phyloP scores from a whole-genome alignment of 768 basidiomycete species.

The Russula emetica region DNA sequence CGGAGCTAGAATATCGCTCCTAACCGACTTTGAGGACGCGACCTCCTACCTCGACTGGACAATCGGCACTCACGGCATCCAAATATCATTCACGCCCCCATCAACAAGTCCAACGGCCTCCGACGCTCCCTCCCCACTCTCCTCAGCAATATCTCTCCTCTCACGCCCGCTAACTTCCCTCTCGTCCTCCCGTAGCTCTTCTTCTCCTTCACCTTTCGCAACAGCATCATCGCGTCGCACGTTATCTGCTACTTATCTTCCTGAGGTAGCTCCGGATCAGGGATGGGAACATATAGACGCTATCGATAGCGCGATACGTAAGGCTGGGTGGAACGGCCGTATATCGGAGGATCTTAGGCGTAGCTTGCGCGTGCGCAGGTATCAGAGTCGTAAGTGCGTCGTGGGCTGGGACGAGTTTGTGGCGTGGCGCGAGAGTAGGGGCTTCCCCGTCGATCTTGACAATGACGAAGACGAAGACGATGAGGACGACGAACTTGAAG shows the following conservation, averaged over 20 bases:
- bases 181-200: constrained; percentile 51
- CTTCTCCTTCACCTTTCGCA: constrained; percentile 36
- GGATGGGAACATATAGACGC: constrained; percentile 92
- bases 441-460: constrained; percentile 29
- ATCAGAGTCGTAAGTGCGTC: constrained; percentile 68
- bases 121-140: constrained; percentile 64
- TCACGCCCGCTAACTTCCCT: constrained; percentile 39
- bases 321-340: constrained; percentile 82
- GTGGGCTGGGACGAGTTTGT: constrained; percentile 76
- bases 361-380: constrained; percentile 71
- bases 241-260: constrained; percentile 87
- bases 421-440: constrained; percentile 60
- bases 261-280: constrained; percentile 88
- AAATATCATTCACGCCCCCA: constrained; percentile 83
- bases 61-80: constrained; percentile 87
- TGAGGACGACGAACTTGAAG: background rate
- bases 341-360: constrained; percentile 81
- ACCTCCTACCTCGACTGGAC: constrained; percentile 89
- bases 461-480: background rate
- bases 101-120: constrained; percentile 50
- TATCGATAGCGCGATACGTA: constrained; percentile 85
- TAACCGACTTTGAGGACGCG: constrained; percentile 90
- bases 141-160: constrained; percentile 60
- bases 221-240: constrained; percentile 35
- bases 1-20: constrained; percentile 70